These are phyloP conservation scores for Apocynum venetum DNA, from an alignment of 257 asterid genomes.

Conservation along the genomic window DNA sequence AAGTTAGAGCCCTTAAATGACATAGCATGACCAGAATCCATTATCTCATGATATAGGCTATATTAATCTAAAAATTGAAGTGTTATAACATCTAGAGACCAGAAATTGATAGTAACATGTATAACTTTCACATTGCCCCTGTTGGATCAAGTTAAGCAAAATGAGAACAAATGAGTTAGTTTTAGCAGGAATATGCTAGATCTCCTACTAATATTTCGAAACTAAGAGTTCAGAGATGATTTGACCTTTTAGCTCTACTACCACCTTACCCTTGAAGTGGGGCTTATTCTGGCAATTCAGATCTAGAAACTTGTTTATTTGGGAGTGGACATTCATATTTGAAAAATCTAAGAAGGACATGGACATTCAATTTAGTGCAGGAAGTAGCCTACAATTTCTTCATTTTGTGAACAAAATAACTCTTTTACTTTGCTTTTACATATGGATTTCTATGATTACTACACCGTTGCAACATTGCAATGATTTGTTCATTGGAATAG, in stretches of 20 bases:
- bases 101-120: background rate
- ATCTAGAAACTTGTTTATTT: background rate
- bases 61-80: background rate
- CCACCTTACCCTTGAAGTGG: background rate
- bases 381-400: background rate
- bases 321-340: background rate
- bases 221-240: background rate
- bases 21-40: background rate
- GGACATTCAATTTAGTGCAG: background rate
- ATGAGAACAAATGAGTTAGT: background rate
- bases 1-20: background rate
- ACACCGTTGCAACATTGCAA: background rate
- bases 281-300: background rate
- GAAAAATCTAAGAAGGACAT: background rate
- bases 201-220: background rate
- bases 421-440: background rate
- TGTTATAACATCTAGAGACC: background rate
- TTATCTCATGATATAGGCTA: background rate
- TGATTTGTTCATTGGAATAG: background rate
- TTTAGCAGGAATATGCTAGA: background rate
- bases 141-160: background rate
- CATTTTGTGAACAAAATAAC: background rate
- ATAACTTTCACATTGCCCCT: background rate
- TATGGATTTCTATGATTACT: background rate
- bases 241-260: background rate